These are phyloP conservation scores for Tremella mesenterica DNA, from an alignment of 768 basidiomycete species.

Conservation along the genomic window DNA sequence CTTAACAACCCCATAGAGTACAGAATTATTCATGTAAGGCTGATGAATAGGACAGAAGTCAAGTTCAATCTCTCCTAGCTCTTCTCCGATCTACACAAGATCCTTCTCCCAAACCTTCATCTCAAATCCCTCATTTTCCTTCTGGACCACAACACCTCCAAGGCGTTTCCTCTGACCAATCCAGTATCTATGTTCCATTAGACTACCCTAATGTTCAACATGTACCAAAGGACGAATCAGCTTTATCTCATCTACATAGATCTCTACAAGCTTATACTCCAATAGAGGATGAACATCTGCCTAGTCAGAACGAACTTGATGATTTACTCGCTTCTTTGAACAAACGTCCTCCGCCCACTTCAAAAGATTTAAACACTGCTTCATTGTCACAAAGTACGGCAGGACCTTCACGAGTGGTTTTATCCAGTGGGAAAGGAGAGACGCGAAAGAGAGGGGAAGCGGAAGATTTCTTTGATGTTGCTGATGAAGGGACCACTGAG, in stretches of 20 bases:
- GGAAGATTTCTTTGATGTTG: too few relatives aligned
- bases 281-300: slow-evolving; percentile 6
- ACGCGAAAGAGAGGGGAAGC: neutral
- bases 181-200: too few relatives aligned
- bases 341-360: slow-evolving; percentile 3
- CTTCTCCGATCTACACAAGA: slow-evolving; percentile 17
- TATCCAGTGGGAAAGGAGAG: neutral
- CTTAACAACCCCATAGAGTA: too few relatives aligned
- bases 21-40: too few relatives aligned
- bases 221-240: too few relatives aligned
- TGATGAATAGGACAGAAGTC: slow-evolving; percentile 6
- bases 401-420: neutral
- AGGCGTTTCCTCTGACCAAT: too few relatives aligned
- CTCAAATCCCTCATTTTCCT: too few relatives aligned
- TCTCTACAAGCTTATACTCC: neutral
- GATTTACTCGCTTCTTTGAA: slow-evolving; percentile 31
- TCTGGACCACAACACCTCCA: too few relatives aligned
- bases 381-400: neutral
- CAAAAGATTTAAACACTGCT: neutral
- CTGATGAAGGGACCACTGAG: too few relatives aligned
- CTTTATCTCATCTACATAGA: too few relatives aligned
- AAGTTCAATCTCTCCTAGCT: slow-evolving; percentile 15
- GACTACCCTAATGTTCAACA: too few relatives aligned
- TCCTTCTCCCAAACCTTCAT: neutral
- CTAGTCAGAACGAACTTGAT: slow-evolving; percentile 26